phyloP scores from a whole-genome alignment of 306 rosid species.

The Myrica gale region DNA sequence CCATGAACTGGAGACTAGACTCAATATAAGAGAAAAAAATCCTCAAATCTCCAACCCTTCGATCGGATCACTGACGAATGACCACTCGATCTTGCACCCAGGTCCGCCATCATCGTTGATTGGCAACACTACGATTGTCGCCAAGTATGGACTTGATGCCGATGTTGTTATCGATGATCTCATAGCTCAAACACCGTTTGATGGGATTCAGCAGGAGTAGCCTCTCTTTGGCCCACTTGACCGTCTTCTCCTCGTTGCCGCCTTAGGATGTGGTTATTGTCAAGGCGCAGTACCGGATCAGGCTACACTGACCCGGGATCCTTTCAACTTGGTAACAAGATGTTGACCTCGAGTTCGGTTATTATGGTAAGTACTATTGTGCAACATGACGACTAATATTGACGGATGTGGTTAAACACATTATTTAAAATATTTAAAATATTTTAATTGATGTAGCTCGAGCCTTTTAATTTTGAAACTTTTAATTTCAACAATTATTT shows the following conservation, averaged over 20 bases:
- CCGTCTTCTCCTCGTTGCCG: constrained; percentile 2
- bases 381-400: too few relatives aligned
- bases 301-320: constrained; percentile 42
- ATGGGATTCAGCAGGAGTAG: constrained; percentile 44
- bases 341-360: too few relatives aligned
- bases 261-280: neutral
- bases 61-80: constrained; percentile 51
- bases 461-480: too few relatives aligned
- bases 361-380: too few relatives aligned
- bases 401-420: too few relatives aligned
- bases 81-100: constrained; percentile 62
- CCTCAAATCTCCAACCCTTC: constrained; percentile 41
- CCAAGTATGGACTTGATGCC: constrained; percentile 52
- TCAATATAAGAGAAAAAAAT: constrained; percentile 28
- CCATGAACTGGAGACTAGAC: constrained; percentile 29
- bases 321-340: constrained; percentile 48
- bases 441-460: too few relatives aligned
- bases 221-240: constrained; percentile 56
- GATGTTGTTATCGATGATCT: constrained; percentile 39
- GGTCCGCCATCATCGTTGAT: neutral
- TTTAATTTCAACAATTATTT: too few relatives aligned
- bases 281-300: constrained; percentile 45
- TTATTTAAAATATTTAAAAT: too few relatives aligned
- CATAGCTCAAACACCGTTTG: constrained; percentile 45
- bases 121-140: constrained; percentile 31